phyloP scores from a whole-genome alignment of 179 eudicot species.

The Dionaea muscipula region DNA sequence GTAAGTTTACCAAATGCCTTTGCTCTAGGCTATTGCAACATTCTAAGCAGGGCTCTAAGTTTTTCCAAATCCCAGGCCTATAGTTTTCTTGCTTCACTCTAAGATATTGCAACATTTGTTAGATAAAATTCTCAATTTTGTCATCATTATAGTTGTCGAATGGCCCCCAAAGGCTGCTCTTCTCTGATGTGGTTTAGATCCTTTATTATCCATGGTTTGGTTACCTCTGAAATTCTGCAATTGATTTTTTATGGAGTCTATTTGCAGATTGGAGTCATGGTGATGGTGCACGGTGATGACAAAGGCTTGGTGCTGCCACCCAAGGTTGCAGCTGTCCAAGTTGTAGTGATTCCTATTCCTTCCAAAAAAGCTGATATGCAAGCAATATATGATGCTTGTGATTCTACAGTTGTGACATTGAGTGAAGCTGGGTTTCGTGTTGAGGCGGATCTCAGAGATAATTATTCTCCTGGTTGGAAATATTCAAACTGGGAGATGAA shows the following conservation, averaged over 20 bases:
- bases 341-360: slow-evolving; percentile 90
- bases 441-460: slow-evolving; percentile 80
- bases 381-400: slow-evolving; percentile 67
- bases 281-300: slow-evolving; percentile 97
- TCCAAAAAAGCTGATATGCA: slow-evolving; percentile 76
- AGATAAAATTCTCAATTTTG: too few relatives aligned
- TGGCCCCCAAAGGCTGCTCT: too few relatives aligned
- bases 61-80: too few relatives aligned
- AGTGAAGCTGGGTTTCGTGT: slow-evolving; percentile 62
- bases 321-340: slow-evolving; percentile 78
- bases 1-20: too few relatives aligned
- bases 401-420: slow-evolving; percentile 37
- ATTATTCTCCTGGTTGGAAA: slow-evolving; percentile 99
- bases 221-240: too few relatives aligned
- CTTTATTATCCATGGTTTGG: too few relatives aligned
- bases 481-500: slow-evolving; percentile 99
- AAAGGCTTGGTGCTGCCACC: slow-evolving; percentile 92
- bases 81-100: too few relatives aligned
- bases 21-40: too few relatives aligned
- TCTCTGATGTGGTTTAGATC: too few relatives aligned
- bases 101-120: too few relatives aligned
- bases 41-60: too few relatives aligned
- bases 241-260: not conserved
- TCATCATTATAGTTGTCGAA: too few relatives aligned
- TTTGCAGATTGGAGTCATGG: slow-evolving; percentile 91